Base-by-base conservation (phyloP, 2,329 filamentous ascomycete species). In the Diaporthe sp. region DNA sequence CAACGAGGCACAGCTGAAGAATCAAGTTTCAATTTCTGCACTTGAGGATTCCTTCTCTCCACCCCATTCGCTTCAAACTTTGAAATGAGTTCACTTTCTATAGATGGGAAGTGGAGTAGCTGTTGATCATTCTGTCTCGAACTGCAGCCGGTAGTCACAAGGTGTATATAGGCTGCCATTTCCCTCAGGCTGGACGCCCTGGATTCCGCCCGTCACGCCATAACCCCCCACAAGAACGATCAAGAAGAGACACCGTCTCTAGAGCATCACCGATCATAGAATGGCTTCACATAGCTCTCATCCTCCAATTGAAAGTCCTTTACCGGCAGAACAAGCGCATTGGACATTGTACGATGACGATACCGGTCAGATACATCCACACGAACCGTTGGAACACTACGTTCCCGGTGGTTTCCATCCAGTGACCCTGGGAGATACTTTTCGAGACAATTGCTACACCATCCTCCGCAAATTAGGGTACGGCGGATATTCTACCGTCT, bases 401-500 rank as follows among this genome's bases (percentile, higher is more conserved):
- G 34, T 25, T 8, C 57, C 57, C 9, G 84, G 84, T 13, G 84
- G 84, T 19, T 86, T 83, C 68, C 84, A 87, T 77, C 86, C 86
- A 12, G 80, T 85, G 17, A 81, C 81, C 51, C 78, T 87, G 6
- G 85, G 85, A 25, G 83, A 88, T 65, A 83, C 86, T 58, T 76
- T 84, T 25, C 57, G 22, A 13, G 46, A 61, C n/a, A 75, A 82
- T 73, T 82, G 83, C 28, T 88, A 87, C 75, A 80, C 81, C 37
- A 78, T 87, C 46, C 77, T 84, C 51, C 82, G 86, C 57, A 87
- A 87, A 77, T 78, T 87, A 55, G 85, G 86, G 72, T 83, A 79
- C 75, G 85, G 86, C 34, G 82, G 82, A 15, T 85, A 79, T 79
- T 84, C 83, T 3, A 88, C 85, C 7, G 83, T 87, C 44, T 88